phyloP scores from a whole-genome alignment of 2,329 filamentous ascomycete genomes.

The Phialophora verrucosa region DNA sequence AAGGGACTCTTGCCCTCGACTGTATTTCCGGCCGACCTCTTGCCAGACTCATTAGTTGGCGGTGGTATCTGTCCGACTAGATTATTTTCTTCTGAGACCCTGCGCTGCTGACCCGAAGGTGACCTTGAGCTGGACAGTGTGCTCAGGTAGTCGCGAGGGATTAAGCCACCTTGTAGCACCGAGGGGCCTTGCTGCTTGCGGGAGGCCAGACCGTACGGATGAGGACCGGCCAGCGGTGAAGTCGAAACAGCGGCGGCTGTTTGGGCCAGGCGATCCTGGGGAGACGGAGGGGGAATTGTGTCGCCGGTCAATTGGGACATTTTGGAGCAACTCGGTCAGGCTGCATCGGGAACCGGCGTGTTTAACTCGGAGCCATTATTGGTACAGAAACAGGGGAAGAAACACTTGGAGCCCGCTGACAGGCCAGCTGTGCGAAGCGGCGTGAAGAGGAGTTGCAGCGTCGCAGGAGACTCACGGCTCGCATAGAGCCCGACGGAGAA shows the following conservation, averaged over 20 bases:
- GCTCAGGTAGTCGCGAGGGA: constrained; percentile 46
- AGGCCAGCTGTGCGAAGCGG: constrained; percentile 35
- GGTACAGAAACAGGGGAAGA: constrained; percentile 18
- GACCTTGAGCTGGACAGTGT: constrained; percentile 39
- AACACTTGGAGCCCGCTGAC: constrained; percentile 34
- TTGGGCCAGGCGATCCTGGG: constrained; percentile 31
- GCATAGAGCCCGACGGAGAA: constrained; percentile 24
- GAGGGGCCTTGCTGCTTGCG: constrained; percentile 26
- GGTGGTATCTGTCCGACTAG: constrained; percentile 4
- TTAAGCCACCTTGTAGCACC: constrained; percentile 41
- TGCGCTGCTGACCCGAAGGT: constrained; percentile 12
- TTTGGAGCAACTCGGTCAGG: constrained; percentile 25
- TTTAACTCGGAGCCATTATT: constrained; percentile 25
- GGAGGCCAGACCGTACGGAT: constrained; percentile 26
- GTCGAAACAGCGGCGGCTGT: constrained; percentile 34
- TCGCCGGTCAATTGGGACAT: constrained; percentile 35
- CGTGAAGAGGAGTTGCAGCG: constrained; percentile 15
- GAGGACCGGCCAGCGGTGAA: constrained; percentile 31
- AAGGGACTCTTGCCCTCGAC: constrained; percentile 19
- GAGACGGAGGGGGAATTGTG: constrained; percentile 28
- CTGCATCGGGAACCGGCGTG: constrained; percentile 25
- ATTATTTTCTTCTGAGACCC: constrained; percentile 14
- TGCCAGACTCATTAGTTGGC: constrained; percentile 22
- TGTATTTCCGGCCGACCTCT: constrained; percentile 14
- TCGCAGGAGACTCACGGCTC: constrained; percentile 17